A percentile compares a stretch with the other conserved stretches of the same genome.
Conservation (phyloP, 1,284 basidiomycete genomes). For the Caloboletus firmus region DNA sequence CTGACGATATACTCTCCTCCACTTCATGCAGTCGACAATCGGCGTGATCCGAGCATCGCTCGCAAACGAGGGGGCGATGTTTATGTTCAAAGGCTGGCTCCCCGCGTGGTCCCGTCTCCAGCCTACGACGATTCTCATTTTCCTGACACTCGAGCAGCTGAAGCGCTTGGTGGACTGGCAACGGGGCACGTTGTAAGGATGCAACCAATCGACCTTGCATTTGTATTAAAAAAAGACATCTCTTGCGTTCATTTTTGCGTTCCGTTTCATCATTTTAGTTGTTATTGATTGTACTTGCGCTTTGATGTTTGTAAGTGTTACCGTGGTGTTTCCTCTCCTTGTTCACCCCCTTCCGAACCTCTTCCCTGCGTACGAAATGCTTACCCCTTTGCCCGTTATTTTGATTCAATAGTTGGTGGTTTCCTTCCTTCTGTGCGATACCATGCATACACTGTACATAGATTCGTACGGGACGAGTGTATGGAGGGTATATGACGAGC, state of each 20-base stretch:
- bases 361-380: background rate
- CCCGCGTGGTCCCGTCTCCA: constrained; percentile 84
- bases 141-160: constrained; percentile 64
- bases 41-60: constrained; percentile 72
- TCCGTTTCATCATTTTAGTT: background rate
- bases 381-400: background rate
- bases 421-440: constrained; percentile 5
- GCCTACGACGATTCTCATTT: constrained; percentile 83
- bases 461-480: background rate
- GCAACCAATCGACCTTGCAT: background rate
- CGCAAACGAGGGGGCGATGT: constrained; percentile 78
- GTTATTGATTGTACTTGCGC: background rate
- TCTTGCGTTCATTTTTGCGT: background rate
- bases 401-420: background rate
- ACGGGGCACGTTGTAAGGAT: constrained; percentile 18
- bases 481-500: background rate
- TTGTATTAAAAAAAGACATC: background rate
- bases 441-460: constrained; percentile 1
- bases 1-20: background rate
- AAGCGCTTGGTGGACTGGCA: constrained; percentile 27
- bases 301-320: background rate
- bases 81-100: constrained; percentile 93
- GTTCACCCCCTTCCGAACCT: background rate
- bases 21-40: constrained; percentile 60
- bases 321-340: background rate